Conservation (phyloP, 1,284 basidiomycete genomes). For the Cystobasidiaceae sp. region DNA sequence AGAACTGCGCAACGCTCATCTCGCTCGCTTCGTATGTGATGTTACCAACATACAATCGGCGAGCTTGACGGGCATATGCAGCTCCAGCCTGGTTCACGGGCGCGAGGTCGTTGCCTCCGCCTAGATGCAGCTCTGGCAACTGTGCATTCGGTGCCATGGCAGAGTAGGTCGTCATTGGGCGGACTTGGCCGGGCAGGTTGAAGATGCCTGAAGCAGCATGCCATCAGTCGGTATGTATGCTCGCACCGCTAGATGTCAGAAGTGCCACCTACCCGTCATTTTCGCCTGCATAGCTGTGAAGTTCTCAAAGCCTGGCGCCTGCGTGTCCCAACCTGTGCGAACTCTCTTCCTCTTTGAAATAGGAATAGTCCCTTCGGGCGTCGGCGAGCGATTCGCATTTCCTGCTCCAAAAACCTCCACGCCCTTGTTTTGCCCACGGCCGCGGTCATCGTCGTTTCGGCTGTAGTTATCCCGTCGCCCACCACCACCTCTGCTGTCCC, state of each 20-base stretch:
- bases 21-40: constrained; percentile 89
- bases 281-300: constrained; percentile 94
- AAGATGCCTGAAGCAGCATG: constrained; percentile 62
- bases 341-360: constrained; percentile 79
- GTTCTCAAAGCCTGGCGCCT: constrained; percentile 89
- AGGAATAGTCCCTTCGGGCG: constrained; percentile 75
- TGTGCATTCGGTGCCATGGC: constrained; percentile 52
- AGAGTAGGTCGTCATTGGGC: constrained; percentile 59
- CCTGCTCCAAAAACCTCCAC: constrained; percentile 50
- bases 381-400: constrained; percentile 74
- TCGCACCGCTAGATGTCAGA: background rate
- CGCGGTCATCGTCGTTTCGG: constrained; percentile 36
- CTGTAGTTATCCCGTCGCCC: constrained; percentile 49
- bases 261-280: constrained; percentile 68
- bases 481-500: constrained; percentile 50
- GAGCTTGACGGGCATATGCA: constrained; percentile 70
- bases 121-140: constrained; percentile 33
- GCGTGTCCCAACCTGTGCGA: constrained; percentile 91
- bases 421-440: constrained; percentile 48
- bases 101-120: constrained; percentile 30
- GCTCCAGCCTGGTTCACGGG: constrained; percentile 35
- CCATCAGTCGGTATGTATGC: background rate
- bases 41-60: constrained; percentile 91
- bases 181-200: constrained; percentile 84
- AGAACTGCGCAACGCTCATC: constrained; percentile 80